Conservation (phyloP, 345 rosid species). For the Moricandia moricandioides region DNA sequence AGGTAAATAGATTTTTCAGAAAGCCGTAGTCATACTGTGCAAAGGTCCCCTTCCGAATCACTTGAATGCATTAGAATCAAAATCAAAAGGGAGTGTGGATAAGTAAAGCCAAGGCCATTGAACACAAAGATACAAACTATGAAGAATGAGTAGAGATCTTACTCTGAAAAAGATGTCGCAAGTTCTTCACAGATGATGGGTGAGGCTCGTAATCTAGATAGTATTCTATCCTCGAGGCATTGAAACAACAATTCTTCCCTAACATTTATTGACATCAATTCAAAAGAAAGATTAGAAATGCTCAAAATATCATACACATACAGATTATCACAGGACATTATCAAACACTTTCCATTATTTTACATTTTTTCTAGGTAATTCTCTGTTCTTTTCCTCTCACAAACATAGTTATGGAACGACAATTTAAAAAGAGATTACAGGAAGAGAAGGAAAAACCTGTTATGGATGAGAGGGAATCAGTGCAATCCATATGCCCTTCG, state of each 20-base stretch:
- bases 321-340: neutral
- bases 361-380: neutral
- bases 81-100: neutral
- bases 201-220: constrained; percentile 86
- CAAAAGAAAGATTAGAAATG: neutral
- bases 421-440: neutral
- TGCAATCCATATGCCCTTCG: constrained; percentile 61
- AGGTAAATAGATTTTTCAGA: constrained; percentile 54
- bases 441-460: constrained; percentile 52
- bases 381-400: neutral
- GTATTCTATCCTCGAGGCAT: constrained; percentile 57
- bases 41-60: constrained; percentile 91
- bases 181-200: constrained; percentile 80
- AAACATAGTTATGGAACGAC: neutral
- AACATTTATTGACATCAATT: constrained; percentile 24
- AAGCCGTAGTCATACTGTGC: constrained; percentile 72
- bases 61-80: constrained; percentile 34
- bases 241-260: constrained; percentile 89
- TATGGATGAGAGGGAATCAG: constrained; percentile 66
- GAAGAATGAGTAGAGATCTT: constrained; percentile 25
- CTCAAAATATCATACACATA: neutral
- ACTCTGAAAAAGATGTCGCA: constrained; percentile 94
- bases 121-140: neutral
- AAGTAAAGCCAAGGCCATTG: neutral
- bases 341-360: neutral